A percentile compares a stretch with the other conserved stretches of the same genome.
Evolutionary conservation across 768 basidiomycete genomes (phyloP).

Genomic region (Agaricus sinodeliciosus): DNA sequence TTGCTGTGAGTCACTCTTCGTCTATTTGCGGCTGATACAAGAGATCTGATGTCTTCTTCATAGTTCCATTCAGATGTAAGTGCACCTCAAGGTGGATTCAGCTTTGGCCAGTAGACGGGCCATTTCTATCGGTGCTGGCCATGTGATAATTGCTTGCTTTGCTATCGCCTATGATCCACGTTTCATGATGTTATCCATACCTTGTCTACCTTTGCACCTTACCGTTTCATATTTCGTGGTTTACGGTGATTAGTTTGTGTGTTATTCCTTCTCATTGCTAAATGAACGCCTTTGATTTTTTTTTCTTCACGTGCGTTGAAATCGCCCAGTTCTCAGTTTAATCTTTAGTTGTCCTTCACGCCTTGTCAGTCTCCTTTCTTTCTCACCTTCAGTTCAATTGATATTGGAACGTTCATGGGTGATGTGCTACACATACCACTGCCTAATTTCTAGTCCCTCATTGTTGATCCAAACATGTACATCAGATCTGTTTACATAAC

Average conservation of each 20-base stretch:
- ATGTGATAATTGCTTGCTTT: slow-evolving; percentile 11
- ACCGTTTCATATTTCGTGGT: background rate
- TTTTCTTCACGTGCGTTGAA: background rate
- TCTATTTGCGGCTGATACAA: slow-evolving; percentile 9
- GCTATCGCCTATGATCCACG: slow-evolving; percentile 5
- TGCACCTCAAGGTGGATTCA: slow-evolving; percentile 94
- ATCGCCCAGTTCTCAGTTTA: slow-evolving; percentile 7
- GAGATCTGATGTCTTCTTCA: slow-evolving; percentile 13
- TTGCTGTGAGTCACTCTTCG: slow-evolving; percentile 48
- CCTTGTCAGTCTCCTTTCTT: background rate
- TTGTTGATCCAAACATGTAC: background rate
- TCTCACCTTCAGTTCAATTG: background rate
- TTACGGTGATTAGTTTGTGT: slow-evolving; percentile 6
- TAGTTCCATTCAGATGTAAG: slow-evolving; percentile 82
- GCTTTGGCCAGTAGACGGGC: slow-evolving; percentile 61
- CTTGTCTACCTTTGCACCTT: slow-evolving; percentile 1
- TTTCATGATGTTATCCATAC: slow-evolving; percentile 5
- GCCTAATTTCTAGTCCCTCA: slow-evolving; percentile 5
- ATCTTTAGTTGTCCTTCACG: slow-evolving; percentile 10
- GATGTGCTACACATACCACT: slow-evolving; percentile 10
- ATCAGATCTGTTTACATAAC: slow-evolving; percentile 10
- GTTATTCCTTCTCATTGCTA: background rate
- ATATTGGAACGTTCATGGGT: background rate
- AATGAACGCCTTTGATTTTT: slow-evolving; percentile 4
- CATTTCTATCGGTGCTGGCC: background rate